Evolutionary conservation across 1,284 basidiomycete genomes (phyloP).

Genomic region (Ceraceosorus guamensis): DNA sequence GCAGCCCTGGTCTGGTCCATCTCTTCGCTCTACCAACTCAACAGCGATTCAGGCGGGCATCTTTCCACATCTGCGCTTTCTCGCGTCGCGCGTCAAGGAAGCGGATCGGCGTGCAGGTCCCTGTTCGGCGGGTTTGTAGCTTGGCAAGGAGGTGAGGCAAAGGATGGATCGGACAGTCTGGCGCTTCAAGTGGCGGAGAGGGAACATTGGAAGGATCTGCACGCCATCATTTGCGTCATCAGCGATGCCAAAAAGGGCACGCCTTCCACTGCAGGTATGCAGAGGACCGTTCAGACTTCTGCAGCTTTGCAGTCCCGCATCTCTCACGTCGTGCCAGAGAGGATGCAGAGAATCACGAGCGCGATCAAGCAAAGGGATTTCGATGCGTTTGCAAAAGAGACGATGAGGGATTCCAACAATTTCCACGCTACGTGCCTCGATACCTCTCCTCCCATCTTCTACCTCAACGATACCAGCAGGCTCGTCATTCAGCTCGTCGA

Average conservation of each 20-base stretch:
- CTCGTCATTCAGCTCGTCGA: constrained; percentile 56
- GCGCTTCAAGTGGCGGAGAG: constrained; percentile 68
- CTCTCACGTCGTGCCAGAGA: constrained; percentile 71
- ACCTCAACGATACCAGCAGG: constrained; percentile 90
- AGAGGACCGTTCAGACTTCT: constrained; percentile 88
- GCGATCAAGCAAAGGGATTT: constrained; percentile 81
- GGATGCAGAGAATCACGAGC: constrained; percentile 72
- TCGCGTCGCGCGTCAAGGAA: constrained; percentile 89
- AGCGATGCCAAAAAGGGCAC: constrained; percentile 96
- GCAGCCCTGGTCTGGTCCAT: constrained; percentile 89
- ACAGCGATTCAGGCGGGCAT: too few species aligned
- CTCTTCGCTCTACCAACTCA: constrained; percentile 66
- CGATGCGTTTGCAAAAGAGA: constrained; percentile 77
- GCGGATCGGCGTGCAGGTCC: constrained; percentile 93
- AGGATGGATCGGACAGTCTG: constrained; percentile 75
- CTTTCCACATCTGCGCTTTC: constrained; percentile 63
- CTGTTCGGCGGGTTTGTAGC: constrained; percentile 96
- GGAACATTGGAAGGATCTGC: constrained; percentile 70
- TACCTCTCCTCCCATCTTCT: constrained; percentile 95
- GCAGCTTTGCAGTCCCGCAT: constrained; percentile 82
- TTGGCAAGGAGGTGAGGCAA: constrained; percentile 71
- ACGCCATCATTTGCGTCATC: constrained; percentile 95
- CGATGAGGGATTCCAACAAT: constrained; percentile 83
- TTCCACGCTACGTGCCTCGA: constrained; percentile 98
- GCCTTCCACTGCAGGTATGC: constrained; percentile 91